Percentiles rank a stretch among this genome's conserved stretches.
These are phyloP conservation scores for Obba rivulosa DNA, from an alignment of 768 basidiomycete genomes.

Conservation along the genomic window DNA sequence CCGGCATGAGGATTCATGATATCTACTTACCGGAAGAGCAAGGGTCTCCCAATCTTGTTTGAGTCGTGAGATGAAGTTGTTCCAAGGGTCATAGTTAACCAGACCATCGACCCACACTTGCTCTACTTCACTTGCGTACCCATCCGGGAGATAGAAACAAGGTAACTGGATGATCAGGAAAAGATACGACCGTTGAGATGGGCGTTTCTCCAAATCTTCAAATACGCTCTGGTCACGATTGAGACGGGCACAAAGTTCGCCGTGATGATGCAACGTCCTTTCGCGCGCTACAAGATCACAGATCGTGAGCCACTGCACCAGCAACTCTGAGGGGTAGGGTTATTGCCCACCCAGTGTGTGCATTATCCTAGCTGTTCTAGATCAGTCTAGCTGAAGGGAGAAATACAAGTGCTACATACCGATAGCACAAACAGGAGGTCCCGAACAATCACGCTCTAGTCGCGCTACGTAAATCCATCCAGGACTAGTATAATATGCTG, in stretches of 20 bases:
- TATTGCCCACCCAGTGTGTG: neutral
- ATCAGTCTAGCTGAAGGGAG: neutral
- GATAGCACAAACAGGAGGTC: neutral
- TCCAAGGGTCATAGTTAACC: constrained; percentile 38
- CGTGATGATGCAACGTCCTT: constrained; percentile 37
- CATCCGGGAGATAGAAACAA: constrained; percentile 46
- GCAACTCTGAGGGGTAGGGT: no score
- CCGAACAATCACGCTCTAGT: neutral
- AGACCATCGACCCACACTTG: constrained; percentile 45
- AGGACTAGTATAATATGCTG: no score
- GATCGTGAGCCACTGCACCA: neutral
- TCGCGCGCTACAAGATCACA: constrained; percentile 20
- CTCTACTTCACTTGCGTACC: constrained; percentile 40
- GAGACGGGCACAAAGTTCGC: constrained; percentile 39
- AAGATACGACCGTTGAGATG: constrained; percentile 26
- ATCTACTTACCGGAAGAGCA: constrained; percentile 42
- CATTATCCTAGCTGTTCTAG: neutral
- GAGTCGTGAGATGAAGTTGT: constrained; percentile 38
- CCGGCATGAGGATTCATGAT: no score
- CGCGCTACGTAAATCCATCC: neutral
- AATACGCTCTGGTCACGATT: constrained; percentile 28
- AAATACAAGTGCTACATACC: neutral
- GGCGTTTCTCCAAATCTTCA: constrained; percentile 13
- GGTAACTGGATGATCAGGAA: constrained; percentile 37
- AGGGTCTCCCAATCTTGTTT: constrained; percentile 47